These are phyloP conservation scores for Xylaria venustula DNA, from an alignment of 495 filamentous ascomycete species.

Conservation along the genomic window DNA sequence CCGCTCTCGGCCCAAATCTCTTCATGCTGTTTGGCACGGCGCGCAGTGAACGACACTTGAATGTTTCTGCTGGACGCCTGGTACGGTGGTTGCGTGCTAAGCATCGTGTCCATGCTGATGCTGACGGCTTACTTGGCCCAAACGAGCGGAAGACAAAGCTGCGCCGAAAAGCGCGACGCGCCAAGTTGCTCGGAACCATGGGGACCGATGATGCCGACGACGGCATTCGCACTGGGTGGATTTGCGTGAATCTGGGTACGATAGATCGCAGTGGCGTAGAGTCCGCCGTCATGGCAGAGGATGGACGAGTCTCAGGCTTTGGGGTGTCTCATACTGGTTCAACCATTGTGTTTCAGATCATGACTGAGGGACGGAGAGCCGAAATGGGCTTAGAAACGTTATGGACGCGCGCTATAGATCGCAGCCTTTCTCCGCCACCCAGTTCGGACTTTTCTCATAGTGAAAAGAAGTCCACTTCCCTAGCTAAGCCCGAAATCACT, in stretches of 20 bases:
- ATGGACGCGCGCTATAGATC: constrained; percentile 61
- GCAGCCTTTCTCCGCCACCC: constrained; percentile 34
- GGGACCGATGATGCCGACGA: constrained; percentile 59
- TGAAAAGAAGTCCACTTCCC: constrained; percentile 16
- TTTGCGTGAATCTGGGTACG: constrained; percentile 84
- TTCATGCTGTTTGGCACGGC: constrained; percentile 94
- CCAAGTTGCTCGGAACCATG: constrained; percentile 64
- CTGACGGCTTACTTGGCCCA: constrained; percentile 84
- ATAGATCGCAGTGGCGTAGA: constrained; percentile 54
- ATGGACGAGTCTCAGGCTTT: constrained; percentile 69
- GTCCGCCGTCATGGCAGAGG: constrained; percentile 35
- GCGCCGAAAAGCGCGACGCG: constrained; percentile 72
- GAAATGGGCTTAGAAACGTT: constrained; percentile 82
- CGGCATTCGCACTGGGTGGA: constrained; percentile 88
- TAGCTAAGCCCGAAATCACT: constrained; percentile 21
- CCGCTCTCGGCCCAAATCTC: constrained; percentile 81
- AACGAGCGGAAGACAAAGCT: constrained; percentile 89
- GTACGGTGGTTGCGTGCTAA: constrained; percentile 79
- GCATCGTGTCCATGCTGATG: constrained; percentile 68
- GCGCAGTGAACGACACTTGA: constrained; percentile 87
- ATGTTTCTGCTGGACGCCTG: constrained; percentile 85
- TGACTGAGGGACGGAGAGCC: constrained; percentile 79
- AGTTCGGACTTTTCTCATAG: constrained; percentile 21
- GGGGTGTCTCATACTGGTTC: constrained; percentile 58
- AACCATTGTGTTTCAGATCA: constrained; percentile 79